Percentiles rank a stretch among this genome's conserved stretches.
phyloP scores from a whole-genome alignment of 2,329 filamentous ascomycete species.

The Pseudogymnoascus sp. region DNA sequence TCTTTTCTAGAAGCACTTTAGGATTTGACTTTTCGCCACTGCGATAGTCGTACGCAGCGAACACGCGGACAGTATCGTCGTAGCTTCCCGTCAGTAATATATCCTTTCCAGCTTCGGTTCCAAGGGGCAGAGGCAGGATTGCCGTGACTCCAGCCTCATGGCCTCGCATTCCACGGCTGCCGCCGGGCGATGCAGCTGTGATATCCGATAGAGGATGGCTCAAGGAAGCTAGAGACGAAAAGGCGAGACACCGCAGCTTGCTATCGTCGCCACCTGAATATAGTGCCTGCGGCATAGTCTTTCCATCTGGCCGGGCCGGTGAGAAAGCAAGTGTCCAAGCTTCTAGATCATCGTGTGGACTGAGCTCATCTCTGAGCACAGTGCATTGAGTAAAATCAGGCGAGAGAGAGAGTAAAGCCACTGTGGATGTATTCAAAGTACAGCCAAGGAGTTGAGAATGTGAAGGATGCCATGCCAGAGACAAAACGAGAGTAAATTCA shows the following conservation, averaged over 20 bases:
- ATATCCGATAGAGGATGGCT: slow-evolving; percentile 9
- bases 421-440: slow-evolving; percentile 61
- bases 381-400: slow-evolving; percentile 7
- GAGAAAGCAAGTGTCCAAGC: slow-evolving; percentile 66
- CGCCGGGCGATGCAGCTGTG: neutral
- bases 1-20: slow-evolving; percentile 51
- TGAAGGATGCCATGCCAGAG: slow-evolving; percentile 63
- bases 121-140: slow-evolving; percentile 59
- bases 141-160: slow-evolving; percentile 83
- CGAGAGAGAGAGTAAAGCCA: slow-evolving; percentile 41
- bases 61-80: slow-evolving; percentile 71
- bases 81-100: slow-evolving; percentile 83
- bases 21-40: slow-evolving; percentile 31
- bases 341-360: slow-evolving; percentile 40
- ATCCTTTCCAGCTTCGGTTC: slow-evolving; percentile 35
- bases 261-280: slow-evolving; percentile 70
- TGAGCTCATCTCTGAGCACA: slow-evolving; percentile 14
- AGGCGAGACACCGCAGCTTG: slow-evolving; percentile 13
- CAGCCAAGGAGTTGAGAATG: slow-evolving; percentile 50
- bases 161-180: slow-evolving; percentile 33
- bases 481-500: slow-evolving; percentile 57
- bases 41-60: slow-evolving; percentile 40
- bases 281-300: neutral
- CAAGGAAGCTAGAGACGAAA: neutral
- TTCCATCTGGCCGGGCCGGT: slow-evolving; percentile 18